These are phyloP conservation scores for Magnusiomyces suaveolens DNA, from an alignment of 1,139 yeast genomes.

Conservation along the genomic window DNA sequence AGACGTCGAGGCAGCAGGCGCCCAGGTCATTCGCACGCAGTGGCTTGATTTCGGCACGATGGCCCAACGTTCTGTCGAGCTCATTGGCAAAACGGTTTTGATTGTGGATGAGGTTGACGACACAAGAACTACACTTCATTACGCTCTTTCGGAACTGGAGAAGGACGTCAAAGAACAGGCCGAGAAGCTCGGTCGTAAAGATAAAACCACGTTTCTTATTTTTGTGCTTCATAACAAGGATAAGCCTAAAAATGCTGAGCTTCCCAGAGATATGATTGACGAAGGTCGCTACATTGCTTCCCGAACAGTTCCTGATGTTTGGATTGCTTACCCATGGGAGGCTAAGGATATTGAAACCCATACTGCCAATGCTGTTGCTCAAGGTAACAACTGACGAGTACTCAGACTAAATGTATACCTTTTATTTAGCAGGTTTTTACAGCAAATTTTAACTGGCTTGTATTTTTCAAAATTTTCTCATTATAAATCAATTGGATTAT, in stretches of 20 bases:
- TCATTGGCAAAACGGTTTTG: slow-evolving; percentile 71
- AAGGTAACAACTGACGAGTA: slow-evolving; percentile 42
- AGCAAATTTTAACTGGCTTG: no score
- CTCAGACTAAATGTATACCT: no score
- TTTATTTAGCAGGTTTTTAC: no score
- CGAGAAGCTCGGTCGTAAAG: slow-evolving; percentile 40
- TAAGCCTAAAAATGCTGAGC: slow-evolving; percentile 76
- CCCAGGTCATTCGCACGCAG: slow-evolving; percentile 84
- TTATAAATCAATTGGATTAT: no score
- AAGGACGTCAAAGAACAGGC: slow-evolving; percentile 66
- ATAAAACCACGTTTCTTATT: slow-evolving; percentile 67
- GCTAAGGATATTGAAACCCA: slow-evolving; percentile 82
- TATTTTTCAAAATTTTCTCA: no score
- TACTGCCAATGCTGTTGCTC: slow-evolving; percentile 68
- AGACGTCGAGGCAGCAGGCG: slow-evolving; percentile 56
- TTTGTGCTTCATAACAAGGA: slow-evolving; percentile 90
- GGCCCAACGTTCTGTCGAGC: slow-evolving; percentile 49
- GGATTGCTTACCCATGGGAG: slow-evolving; percentile 99
- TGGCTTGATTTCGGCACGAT: slow-evolving; percentile 79
- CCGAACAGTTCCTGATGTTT: slow-evolving; percentile 77
- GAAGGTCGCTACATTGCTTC: slow-evolving; percentile 81
- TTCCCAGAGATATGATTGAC: slow-evolving; percentile 54
- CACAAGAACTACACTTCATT: slow-evolving; percentile 88
- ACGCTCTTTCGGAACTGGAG: slow-evolving; percentile 77
- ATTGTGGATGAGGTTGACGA: slow-evolving; percentile 94